These are phyloP conservation scores for Scheffersomyces segobiensis DNA, from an alignment of 1,139 yeast genomes.

Conservation along the genomic window DNA sequence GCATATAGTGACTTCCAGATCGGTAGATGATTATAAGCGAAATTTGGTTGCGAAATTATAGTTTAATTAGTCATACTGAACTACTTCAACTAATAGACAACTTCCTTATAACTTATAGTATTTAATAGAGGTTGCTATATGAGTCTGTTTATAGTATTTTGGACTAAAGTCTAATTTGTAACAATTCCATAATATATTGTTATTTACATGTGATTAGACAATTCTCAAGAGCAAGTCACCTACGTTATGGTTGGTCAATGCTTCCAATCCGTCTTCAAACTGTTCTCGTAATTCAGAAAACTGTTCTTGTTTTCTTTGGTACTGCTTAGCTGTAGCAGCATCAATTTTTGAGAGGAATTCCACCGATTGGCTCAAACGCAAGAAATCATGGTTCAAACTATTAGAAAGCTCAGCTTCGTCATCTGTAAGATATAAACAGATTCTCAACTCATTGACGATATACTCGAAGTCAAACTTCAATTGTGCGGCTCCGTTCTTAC, in stretches of 20 bases:
- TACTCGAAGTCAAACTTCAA: conserved; percentile 53
- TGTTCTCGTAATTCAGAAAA: conserved; percentile 22
- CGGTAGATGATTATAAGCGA: neutral
- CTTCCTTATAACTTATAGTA: too few relatives aligned
- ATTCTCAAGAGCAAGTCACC: conserved; percentile 31
- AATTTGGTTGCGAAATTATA: neutral
- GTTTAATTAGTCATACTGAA: neutral
- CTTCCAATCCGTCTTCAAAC: conserved; percentile 22
- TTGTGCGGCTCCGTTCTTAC: conserved; percentile 55
- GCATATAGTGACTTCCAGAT: neutral
- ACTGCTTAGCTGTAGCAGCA: conserved; percentile 16
- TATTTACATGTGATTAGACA: conserved; percentile 12
- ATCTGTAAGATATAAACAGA: conserved; percentile 17
- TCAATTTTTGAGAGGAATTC: conserved; percentile 38
- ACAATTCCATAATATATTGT: too few relatives aligned
- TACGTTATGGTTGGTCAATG: conserved; percentile 37
- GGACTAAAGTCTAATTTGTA: too few relatives aligned
- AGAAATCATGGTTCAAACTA: conserved; percentile 27
- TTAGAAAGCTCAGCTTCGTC: conserved; percentile 19
- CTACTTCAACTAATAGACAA: neutral
- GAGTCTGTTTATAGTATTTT: too few relatives aligned
- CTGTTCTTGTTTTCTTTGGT: conserved; percentile 15
- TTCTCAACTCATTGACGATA: conserved; percentile 39
- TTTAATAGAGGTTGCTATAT: too few relatives aligned
- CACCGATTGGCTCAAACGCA: conserved; percentile 36